Percentiles rank a stretch among this genome's conserved stretches.
Conservation (phyloP, 192 early-diverging fungal species). For the Gorgonomyces haynaldii region DNA sequence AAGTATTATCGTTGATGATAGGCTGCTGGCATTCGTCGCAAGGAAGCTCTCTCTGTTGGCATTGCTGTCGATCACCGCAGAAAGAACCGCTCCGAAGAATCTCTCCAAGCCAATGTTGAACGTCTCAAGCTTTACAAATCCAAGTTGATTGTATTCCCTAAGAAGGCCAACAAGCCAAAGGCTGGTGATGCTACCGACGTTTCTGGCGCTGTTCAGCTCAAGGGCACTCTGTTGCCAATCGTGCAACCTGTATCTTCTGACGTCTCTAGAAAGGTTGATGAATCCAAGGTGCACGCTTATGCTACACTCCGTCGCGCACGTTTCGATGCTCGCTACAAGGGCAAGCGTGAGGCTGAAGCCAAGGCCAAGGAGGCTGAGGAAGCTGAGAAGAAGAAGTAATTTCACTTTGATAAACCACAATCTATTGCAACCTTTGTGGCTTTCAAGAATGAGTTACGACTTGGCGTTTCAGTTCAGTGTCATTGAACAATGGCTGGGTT, state of each 20-base stretch:
- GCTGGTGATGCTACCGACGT: constrained; percentile 53
- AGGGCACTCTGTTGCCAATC: constrained; percentile 56
- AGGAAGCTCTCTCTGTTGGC: constrained; percentile 88
- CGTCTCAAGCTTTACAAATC: constrained; percentile 88
- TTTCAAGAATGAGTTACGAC: too few species aligned
- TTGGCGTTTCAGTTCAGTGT: too few species aligned
- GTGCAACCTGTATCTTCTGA: constrained; percentile 36
- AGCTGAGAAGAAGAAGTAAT: constrained; percentile 58
- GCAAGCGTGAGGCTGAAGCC: constrained; percentile 64
- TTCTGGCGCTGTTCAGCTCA: constrained; percentile 50
- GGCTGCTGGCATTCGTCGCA: constrained; percentile 84
- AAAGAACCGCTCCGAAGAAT: constrained; percentile 89
- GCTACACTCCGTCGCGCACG: constrained; percentile 66
- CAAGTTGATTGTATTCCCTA: constrained; percentile 95
- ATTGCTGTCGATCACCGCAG: constrained; percentile 95
- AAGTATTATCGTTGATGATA: constrained; percentile 48
- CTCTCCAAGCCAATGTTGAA: constrained; percentile 83
- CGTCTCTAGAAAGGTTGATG: constrained; percentile 21
- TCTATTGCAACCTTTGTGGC: too few species aligned
- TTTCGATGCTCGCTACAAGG: constrained; percentile 60
- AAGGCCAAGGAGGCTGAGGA: constrained; percentile 76
- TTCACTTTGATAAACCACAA: neutral
- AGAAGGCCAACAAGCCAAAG: constrained; percentile 83
- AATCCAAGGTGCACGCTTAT: constrained; percentile 43
- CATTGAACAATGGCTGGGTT: too few species aligned